Evolutionary conservation across 495 filamentous ascomycete species (phyloP).

Genomic region (Aspergillus biplanus): DNA sequence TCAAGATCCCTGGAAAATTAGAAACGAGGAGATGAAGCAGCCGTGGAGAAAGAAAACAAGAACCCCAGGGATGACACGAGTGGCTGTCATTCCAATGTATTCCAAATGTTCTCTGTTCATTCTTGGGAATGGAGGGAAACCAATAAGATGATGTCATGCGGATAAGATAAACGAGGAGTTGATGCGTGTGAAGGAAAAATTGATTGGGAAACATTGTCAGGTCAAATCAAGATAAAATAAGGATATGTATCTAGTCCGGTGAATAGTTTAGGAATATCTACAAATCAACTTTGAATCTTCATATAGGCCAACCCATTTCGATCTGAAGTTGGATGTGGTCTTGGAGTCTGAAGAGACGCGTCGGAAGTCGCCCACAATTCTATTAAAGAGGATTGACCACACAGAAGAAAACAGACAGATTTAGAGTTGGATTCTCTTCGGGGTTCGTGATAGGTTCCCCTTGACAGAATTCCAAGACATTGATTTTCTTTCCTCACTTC

Average conservation of each 20-base stretch:
- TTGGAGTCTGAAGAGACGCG: not conserved
- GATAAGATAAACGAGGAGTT: not conserved
- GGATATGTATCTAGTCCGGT: no score
- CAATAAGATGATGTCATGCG: constrained; percentile 2
- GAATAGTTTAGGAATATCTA: no score
- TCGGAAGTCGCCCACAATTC: not conserved
- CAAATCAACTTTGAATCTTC: no score
- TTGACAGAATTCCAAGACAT: not conserved
- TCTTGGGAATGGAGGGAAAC: not conserved
- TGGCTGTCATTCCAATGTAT: not conserved
- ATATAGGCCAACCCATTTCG: no score
- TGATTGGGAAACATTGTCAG: not conserved
- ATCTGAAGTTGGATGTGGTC: no score
- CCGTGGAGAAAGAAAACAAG: not conserved
- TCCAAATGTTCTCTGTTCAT: not conserved
- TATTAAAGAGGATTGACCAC: not conserved
- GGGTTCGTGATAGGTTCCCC: not conserved
- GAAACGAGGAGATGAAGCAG: not conserved
- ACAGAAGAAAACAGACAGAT: no score
- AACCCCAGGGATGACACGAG: not conserved
- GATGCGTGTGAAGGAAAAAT: not conserved
- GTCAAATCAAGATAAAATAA: not conserved
- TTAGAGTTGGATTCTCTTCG: no score
- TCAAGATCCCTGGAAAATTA: not conserved
- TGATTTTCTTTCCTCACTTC: no score